Evolutionary conservation across 2,329 filamentous ascomycete genomes (phyloP), one percentile per base, ranked within the genome.

Genomic region (Magnaporthiopsis incrustans): DNA sequence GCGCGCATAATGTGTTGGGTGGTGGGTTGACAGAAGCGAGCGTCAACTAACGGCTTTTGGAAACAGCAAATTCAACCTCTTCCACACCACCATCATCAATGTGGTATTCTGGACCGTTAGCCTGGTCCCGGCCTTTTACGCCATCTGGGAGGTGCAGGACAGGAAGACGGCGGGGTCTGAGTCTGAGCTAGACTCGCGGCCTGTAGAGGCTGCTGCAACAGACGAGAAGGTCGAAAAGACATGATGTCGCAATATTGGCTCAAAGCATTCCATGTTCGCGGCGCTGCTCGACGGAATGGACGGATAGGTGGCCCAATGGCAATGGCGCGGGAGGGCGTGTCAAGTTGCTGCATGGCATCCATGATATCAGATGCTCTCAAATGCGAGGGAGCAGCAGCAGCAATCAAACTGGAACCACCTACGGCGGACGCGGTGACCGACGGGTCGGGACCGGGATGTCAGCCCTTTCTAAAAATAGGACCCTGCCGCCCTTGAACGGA

Each of bases 41-140:
- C 18, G 18, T 53, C 15, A 22, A 11, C 60, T 62, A 22, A 27
- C 60, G 30, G n/a, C 10, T 14, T 56, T 32, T 25, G 22, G 22
- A 26, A n/a, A 15, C 38, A 69, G 69, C 68, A 67, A 67, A 58
- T 70, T 70, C 59, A 69, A 68, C n/a, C 69, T 67, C 2, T 68
- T 69, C n/a, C 69, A 69, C 63, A 70, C 69, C 25, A 67, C 66
- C 2, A 66, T 70, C 33, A 70, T 70, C 64, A 69, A 70, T 38
- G 65, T 69, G 22, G 66, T 68, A 15, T 66, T 70, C 33, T 70
- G 69, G 69, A 68, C 67, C 5, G 44, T 70, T 25, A 69, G 68
- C 56, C 57, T 70, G 56, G 64, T 68, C 26, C 69, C 69, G 1
- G 69, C 68, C 4, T 57, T 63, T 4, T 59, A 67, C 26, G 64